Base-by-base conservation (phyloP, 176 grass and related monocot species). In the Eleusine indica region DNA sequence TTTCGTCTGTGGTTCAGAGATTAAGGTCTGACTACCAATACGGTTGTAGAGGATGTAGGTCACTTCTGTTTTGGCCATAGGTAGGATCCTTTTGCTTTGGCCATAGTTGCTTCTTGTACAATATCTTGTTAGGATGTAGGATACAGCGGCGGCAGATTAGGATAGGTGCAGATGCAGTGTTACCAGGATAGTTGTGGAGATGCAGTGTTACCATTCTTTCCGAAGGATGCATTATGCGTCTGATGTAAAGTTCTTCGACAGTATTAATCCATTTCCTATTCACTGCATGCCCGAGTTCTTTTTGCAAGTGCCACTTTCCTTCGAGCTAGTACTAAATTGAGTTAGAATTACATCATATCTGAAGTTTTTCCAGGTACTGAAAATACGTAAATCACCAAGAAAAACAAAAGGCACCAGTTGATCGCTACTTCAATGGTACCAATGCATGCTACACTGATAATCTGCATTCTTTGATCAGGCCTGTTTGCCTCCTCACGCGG, bases 181-280 rank as follows among this genome's bases (percentile, higher is more conserved):
- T 32, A 32, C 32, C 32, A 83, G 83, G 39, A 42, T 79, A 86
- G 79, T 32, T 32, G 68, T 10, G 43, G 40, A 74, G 79, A 62
- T 39, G 41, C 69, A 79, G 32, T 77, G 30, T 69, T 69, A 62
- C 39, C 51, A 86, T 86, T 89, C 56, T 85, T 74, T 66, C 65
- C 14, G 7, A 18, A 73, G 70, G 75, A 69, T 74, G 61, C 41
- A 15, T 83, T 78, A 62, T 41, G 48, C 37, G 53, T 87, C 69
- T 43, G 70, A 21, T 90, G 80, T 83, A 90, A 90, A 90, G 61
- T n/a, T 53, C 38, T 86, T 78, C 61, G 48, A 25, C 2, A 77
- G 35, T 28, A 17, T 53, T 52, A 42, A 38, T 51, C 30, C 30
- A 76, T 16, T 51, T 18, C 18, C 19, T 61, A 2, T 28, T 73